phyloP scores from a whole-genome alignment of 208 protist genomes.

The Crithidia sp. region DNA sequence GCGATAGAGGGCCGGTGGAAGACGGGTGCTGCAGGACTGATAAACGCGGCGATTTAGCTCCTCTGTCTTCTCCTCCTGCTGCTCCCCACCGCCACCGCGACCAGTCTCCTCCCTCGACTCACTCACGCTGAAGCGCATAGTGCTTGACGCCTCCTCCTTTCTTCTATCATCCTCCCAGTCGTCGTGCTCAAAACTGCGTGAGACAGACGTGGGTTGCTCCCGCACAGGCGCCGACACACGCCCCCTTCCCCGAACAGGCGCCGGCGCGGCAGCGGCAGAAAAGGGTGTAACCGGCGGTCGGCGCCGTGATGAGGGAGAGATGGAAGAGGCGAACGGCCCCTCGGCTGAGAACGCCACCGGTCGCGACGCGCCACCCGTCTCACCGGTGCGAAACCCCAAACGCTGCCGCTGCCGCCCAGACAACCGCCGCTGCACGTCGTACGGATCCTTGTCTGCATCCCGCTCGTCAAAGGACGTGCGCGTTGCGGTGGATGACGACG shows the following conservation, averaged over 20 bases:
- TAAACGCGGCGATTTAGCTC: slow-evolving; percentile 29
- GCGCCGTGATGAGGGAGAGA: background rate
- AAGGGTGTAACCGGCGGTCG: slow-evolving; percentile 9
- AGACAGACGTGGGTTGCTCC: background rate
- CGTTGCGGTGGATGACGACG: no score
- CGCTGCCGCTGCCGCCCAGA: slow-evolving; percentile 3
- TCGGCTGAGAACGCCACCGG: background rate
- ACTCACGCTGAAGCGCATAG: no score
- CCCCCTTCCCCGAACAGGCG: background rate
- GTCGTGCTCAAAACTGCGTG: no score
- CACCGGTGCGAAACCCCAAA: slow-evolving; percentile 4
- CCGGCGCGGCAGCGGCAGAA: background rate
- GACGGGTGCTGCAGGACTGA: slow-evolving; percentile 21
- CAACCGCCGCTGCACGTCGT: slow-evolving; percentile 4
- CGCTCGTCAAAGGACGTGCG: no score
- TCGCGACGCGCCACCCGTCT: background rate
- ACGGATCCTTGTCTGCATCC: background rate
- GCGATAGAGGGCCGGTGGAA: slow-evolving; percentile 35
- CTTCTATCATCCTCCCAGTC: no score
- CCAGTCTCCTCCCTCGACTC: no score
- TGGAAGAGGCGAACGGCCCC: background rate
- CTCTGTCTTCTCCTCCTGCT: background rate
- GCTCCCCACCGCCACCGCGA: background rate
- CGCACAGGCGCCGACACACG: slow-evolving; percentile 2
- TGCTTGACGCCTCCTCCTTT: no score